Percentiles rank a stretch among this genome's conserved stretches.
Evolutionary conservation across 2,329 filamentous ascomycete genomes (phyloP).

Genomic region (Phaeophleospora eucalypticola): DNA sequence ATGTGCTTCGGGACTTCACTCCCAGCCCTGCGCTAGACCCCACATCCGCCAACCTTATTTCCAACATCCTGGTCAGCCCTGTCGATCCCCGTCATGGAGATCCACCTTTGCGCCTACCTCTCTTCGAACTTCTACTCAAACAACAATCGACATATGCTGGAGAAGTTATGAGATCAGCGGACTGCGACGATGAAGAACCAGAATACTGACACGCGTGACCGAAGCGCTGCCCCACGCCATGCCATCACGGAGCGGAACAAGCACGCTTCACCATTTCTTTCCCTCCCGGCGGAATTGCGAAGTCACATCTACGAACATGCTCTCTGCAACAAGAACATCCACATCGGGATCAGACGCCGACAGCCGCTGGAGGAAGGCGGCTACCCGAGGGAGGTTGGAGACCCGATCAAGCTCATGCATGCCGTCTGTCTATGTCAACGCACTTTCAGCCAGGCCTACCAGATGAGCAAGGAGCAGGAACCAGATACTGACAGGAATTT

Average conservation of each 20-base stretch:
- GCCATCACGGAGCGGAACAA: neutral
- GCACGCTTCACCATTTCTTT: slow-evolving; percentile 6
- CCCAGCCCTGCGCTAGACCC: neutral
- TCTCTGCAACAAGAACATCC: slow-evolving; percentile 12
- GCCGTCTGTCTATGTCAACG: slow-evolving; percentile 6
- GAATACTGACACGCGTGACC: too few relatives aligned
- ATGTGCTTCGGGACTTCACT: neutral
- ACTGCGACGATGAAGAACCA: too few relatives aligned
- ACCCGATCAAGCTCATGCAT: slow-evolving; percentile 2
- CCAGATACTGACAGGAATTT: neutral
- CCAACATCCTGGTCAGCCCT: neutral
- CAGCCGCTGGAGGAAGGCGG: slow-evolving; percentile 11
- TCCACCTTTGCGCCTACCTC: neutral
- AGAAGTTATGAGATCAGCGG: too few relatives aligned
- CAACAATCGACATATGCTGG: too few relatives aligned
- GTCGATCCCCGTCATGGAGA: neutral
- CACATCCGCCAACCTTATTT: neutral
- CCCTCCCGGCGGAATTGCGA: slow-evolving; percentile 15
- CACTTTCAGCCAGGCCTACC: slow-evolving; percentile 1
- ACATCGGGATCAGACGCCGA: slow-evolving; percentile 9
- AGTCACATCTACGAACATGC: slow-evolving; percentile 16
- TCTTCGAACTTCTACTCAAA: too few relatives aligned
- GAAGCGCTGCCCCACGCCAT: neutral
- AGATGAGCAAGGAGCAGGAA: neutral
- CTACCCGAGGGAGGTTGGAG: slow-evolving; percentile 1